These are phyloP conservation scores for Porcisia hertigi DNA, from an alignment of 208 protist genomes.

Conservation along the genomic window DNA sequence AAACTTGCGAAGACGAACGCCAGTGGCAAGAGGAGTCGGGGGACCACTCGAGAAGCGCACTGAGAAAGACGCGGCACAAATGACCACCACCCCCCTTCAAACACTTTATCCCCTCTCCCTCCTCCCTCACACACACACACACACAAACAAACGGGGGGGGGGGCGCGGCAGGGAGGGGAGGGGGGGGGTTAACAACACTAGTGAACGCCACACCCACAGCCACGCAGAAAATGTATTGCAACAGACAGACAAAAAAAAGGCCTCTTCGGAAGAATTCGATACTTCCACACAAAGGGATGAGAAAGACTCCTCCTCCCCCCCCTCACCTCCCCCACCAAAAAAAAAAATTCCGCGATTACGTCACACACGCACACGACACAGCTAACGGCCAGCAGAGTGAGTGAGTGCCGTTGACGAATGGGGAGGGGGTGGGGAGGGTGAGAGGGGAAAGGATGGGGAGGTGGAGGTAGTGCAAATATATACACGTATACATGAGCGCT, in stretches of 20 bases:
- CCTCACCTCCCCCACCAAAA: too few relatives aligned
- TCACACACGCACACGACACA: not conserved
- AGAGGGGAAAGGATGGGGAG: not conserved
- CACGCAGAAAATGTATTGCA: too few relatives aligned
- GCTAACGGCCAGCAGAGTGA: not conserved
- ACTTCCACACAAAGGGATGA: too few relatives aligned
- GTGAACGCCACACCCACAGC: too few relatives aligned
- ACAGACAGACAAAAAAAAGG: too few relatives aligned
- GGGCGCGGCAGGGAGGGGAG: not conserved
- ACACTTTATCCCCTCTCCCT: too few relatives aligned
- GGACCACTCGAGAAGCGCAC: not conserved
- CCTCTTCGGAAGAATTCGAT: too few relatives aligned
- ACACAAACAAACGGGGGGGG: not conserved
- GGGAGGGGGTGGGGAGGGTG: not conserved
- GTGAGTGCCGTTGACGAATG: not conserved
- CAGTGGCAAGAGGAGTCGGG: not conserved
- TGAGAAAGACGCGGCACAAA: not conserved
- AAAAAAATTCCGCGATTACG: too few relatives aligned
- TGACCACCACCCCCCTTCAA: too few relatives aligned
- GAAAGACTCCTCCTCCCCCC: too few relatives aligned
- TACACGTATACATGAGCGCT: not conserved
- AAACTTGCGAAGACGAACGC: not conserved
- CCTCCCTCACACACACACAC: too few relatives aligned
- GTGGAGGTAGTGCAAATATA: not conserved
- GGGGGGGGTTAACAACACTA: too few relatives aligned